phyloP scores from a whole-genome alignment of 2,329 filamentous ascomycete species.

The Canariomyces notabilis region DNA sequence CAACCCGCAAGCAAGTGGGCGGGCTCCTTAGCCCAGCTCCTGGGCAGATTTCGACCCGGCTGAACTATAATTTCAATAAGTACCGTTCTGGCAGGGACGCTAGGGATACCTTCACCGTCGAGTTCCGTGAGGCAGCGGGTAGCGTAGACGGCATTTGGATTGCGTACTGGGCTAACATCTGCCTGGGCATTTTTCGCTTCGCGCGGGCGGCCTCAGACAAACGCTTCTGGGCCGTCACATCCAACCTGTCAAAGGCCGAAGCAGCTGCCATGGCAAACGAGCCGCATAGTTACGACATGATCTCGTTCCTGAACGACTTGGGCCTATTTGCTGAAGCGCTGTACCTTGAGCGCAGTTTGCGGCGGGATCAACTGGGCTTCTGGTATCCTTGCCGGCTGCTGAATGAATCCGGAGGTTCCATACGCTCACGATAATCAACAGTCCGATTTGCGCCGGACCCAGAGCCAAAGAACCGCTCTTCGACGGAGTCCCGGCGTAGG shows the following conservation, averaged over 20 bases:
- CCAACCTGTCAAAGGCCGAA: conserved; percentile 10
- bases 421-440: too few species aligned
- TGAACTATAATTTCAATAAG: conserved; percentile 27
- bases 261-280: background rate
- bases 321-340: conserved; percentile 6
- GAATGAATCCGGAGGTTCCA: too few species aligned
- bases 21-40: background rate
- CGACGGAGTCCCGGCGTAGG: too few species aligned
- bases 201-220: conserved; percentile 13
- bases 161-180: conserved; percentile 31
- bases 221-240: conserved; percentile 6
- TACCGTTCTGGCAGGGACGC: conserved; percentile 13
- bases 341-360: conserved; percentile 7
- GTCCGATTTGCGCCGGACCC: too few species aligned
- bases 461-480: too few species aligned
- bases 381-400: conserved; percentile 8
- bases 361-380: background rate
- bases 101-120: conserved; percentile 27
- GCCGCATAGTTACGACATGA: conserved; percentile 6
- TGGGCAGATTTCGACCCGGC: background rate
- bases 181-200: conserved; percentile 26
- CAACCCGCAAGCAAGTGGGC: conserved; percentile 15
- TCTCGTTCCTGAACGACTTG: conserved; percentile 13
- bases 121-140: conserved; percentile 35
- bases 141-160: conserved; percentile 34